These are phyloP conservation scores for Limnomonas spitsbergensis DNA, from an alignment of 139 green algal species.

Conservation along the genomic window DNA sequence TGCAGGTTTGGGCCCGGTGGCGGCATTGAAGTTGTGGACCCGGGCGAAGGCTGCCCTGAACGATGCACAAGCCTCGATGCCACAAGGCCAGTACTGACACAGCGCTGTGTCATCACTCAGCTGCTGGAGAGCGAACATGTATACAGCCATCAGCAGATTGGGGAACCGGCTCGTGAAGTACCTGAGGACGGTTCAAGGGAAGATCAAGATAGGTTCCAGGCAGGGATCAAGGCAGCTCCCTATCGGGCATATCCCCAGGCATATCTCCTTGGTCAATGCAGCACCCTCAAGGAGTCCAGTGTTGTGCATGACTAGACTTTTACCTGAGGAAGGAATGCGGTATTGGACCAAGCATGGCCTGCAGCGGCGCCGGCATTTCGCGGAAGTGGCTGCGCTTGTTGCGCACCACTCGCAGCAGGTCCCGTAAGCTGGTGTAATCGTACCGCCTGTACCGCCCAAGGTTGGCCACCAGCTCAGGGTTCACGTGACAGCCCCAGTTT, in stretches of 20 bases:
- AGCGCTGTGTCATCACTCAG: conserved; percentile 21
- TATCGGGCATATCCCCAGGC: too few relatives aligned
- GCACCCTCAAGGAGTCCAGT: too few relatives aligned
- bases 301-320: too few relatives aligned
- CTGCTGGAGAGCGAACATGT: conserved; percentile 67
- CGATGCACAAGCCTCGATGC: not conserved
- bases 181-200: conserved; percentile 23
- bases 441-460: conserved; percentile 73
- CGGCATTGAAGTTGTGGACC: not conserved
- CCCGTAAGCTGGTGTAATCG: conserved; percentile 73
- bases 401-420: conserved; percentile 95
- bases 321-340: conserved; percentile 65
- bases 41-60: not conserved
- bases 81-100: conserved; percentile 7
- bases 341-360: conserved; percentile 63
- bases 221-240: too few relatives aligned
- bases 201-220: not conserved
- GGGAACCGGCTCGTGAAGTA: conserved; percentile 87
- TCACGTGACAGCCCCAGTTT: conserved; percentile 73
- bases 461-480: conserved; percentile 80
- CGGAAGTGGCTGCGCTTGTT: conserved; percentile 98
- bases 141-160: conserved; percentile 77
- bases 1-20: not conserved
- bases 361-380: conserved; percentile 80
- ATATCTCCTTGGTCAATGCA: too few relatives aligned